phyloP scores from a whole-genome alignment of 23 red algal genomes.

The Gracilaria caudata region DNA sequence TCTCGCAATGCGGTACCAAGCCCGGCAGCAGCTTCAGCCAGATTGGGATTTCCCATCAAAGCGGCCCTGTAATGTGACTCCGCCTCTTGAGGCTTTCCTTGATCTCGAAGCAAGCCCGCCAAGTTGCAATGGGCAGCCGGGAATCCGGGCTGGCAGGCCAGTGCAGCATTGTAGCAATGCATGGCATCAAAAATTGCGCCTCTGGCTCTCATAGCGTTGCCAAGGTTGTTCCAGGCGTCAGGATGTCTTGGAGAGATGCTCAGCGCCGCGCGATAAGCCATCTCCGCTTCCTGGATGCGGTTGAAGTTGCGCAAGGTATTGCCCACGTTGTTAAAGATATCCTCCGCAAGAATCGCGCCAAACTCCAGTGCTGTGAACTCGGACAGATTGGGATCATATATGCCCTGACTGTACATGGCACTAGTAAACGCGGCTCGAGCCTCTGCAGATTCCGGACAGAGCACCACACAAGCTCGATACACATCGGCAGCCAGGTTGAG shows the following conservation, averaged over 20 bases:
- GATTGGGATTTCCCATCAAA: constrained; percentile 44
- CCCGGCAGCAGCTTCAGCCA: constrained; percentile 63
- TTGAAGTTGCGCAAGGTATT: constrained; percentile 48
- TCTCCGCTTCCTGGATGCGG: constrained; percentile 51
- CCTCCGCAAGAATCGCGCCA: constrained; percentile 40
- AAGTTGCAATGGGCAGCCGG: constrained; percentile 68
- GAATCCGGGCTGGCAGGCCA: constrained; percentile 50
- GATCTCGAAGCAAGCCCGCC: constrained; percentile 65
- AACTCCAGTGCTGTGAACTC: constrained; percentile 37
- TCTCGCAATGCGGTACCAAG: constrained; percentile 70
- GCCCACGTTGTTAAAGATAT: constrained; percentile 61
- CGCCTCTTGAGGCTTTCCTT: constrained; percentile 64
- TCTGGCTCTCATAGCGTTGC: constrained; percentile 63
- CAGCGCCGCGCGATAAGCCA: constrained; percentile 59
- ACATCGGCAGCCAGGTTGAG: constrained; percentile 40
- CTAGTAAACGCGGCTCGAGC: constrained; percentile 30
- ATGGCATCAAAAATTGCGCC: constrained; percentile 62
- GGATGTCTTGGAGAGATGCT: constrained; percentile 62
- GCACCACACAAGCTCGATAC: constrained; percentile 51
- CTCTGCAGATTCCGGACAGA: constrained; percentile 49
- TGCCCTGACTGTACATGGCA: constrained; percentile 26
- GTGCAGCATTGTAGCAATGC: constrained; percentile 39
- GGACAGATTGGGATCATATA: constrained; percentile 19
- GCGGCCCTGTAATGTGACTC: constrained; percentile 69
- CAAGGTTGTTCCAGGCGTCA: constrained; percentile 73